phyloP scores from a whole-genome alignment of 192 early-diverging fungal genomes.

The Entomortierella parvispora region DNA sequence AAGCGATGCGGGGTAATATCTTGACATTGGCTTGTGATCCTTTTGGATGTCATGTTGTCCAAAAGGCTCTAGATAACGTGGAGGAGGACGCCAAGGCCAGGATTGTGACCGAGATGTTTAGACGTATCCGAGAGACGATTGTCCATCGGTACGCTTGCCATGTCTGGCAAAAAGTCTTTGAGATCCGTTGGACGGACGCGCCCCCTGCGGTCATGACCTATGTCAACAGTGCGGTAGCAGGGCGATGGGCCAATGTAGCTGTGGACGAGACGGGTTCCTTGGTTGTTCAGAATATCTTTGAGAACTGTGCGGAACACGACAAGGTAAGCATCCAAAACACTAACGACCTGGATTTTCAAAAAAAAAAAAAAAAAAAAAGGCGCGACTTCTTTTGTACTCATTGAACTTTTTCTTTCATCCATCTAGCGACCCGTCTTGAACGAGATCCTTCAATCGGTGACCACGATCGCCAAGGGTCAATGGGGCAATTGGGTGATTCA shows the following conservation, averaged over 20 bases:
- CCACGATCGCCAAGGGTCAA: slow-evolving; percentile 76
- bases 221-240: slow-evolving; percentile 66
- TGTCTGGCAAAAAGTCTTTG: slow-evolving; percentile 85
- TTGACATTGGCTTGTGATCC: slow-evolving; percentile 73
- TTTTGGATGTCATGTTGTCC: slow-evolving; percentile 84
- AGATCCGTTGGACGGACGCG: slow-evolving; percentile 68
- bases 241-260: slow-evolving; percentile 73
- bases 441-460: slow-evolving; percentile 69
- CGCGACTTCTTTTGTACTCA: too few relatives aligned
- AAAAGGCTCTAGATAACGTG: slow-evolving; percentile 76
- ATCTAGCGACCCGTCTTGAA: slow-evolving; percentile 64
- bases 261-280: slow-evolving; percentile 82
- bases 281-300: slow-evolving; percentile 83
- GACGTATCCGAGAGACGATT: slow-evolving; percentile 73
- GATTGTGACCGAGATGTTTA: slow-evolving; percentile 71
- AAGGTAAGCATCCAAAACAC: slow-evolving; percentile 54
- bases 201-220: slow-evolving; percentile 65
- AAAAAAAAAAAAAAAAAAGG: too few relatives aligned
- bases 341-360: too few relatives aligned
- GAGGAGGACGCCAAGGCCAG: slow-evolving; percentile 66
- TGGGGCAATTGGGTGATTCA: slow-evolving; percentile 90
- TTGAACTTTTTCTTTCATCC: background rate
- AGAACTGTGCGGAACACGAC: slow-evolving; percentile 71
- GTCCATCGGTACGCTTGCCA: slow-evolving; percentile 82
- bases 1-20: slow-evolving; percentile 71